These are phyloP conservation scores for Cutaneotrichosporon mucoides DNA, from an alignment of 1,284 basidiomycete genomes.

Conservation along the genomic window DNA sequence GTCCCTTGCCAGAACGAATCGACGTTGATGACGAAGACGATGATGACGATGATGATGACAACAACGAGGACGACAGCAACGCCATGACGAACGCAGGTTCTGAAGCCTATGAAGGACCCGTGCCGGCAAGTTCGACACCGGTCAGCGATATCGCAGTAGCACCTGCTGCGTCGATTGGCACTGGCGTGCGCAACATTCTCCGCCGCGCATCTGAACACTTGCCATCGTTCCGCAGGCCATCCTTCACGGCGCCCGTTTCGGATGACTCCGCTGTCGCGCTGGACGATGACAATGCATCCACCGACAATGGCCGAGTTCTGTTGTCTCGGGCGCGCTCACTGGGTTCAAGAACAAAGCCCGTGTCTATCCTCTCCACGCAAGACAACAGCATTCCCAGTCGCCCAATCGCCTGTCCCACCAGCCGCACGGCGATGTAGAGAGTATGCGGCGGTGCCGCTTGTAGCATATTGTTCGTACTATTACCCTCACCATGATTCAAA, in stretches of 20 bases:
- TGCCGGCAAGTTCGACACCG: neutral
- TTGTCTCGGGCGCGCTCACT: constrained; percentile 8
- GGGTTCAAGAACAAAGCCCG: neutral
- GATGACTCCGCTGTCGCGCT: constrained; percentile 1
- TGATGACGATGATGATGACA: constrained; percentile 26
- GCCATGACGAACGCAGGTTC: no score
- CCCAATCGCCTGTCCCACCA: neutral
- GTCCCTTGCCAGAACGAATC: constrained; percentile 33
- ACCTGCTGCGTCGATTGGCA: neutral
- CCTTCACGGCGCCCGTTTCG: constrained; percentile 2
- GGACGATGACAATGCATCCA: neutral
- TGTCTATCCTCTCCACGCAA: neutral
- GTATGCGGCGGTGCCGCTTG: neutral
- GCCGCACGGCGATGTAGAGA: no score
- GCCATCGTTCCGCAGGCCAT: constrained; percentile 25
- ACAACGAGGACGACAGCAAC: constrained; percentile 55
- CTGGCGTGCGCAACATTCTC: constrained; percentile 25
- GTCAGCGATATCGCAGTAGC: neutral
- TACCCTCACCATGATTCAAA: no score
- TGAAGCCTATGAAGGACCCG: no score
- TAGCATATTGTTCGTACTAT: neutral
- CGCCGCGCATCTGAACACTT: constrained; percentile 38
- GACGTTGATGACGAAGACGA: constrained; percentile 56
- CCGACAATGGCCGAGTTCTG: neutral
- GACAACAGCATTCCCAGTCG: neutral